phyloP scores from a whole-genome alignment of 179 eudicot genomes.

The Camellia oleifera region DNA sequence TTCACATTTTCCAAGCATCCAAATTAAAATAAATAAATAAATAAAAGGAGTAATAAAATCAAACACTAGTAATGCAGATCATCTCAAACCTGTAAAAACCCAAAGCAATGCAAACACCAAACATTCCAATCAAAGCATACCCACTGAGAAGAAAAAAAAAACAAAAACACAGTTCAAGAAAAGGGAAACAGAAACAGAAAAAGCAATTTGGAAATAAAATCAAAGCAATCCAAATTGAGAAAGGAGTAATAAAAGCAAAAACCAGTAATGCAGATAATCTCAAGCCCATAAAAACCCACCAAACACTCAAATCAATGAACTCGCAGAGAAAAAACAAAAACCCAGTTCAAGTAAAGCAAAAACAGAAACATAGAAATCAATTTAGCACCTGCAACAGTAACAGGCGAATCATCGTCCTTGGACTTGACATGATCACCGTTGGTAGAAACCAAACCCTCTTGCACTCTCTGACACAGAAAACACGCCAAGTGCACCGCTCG shows the following conservation, averaged over 20 bases:
- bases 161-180: background rate
- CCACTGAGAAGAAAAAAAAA: background rate
- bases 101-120: background rate
- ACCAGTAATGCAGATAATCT: background rate
- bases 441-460: constrained; percentile 43
- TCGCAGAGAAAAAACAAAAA: constrained; percentile 5
- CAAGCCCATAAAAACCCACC: constrained; percentile 5
- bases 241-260: background rate
- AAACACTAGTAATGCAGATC: background rate
- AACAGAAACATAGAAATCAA: background rate
- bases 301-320: constrained; percentile 2
- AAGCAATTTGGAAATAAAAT: constrained; percentile 40
- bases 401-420: constrained; percentile 87
- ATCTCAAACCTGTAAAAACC: constrained; percentile 1
- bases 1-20: constrained; percentile 3
- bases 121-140: constrained; percentile 4
- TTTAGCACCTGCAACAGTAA: constrained; percentile 77
- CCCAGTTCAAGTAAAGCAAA: background rate
- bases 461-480: constrained; percentile 64
- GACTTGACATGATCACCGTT: constrained; percentile 45
- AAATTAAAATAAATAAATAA: background rate
- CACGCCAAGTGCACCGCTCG: constrained; percentile 89
- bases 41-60: background rate
- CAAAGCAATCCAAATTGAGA: background rate
- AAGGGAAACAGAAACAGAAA: constrained; percentile 58